A percentile compares a stretch with the other conserved stretches of the same genome.
Evolutionary conservation across 805 yeast species (phyloP).

Genomic region (Candida ficus): DNA sequence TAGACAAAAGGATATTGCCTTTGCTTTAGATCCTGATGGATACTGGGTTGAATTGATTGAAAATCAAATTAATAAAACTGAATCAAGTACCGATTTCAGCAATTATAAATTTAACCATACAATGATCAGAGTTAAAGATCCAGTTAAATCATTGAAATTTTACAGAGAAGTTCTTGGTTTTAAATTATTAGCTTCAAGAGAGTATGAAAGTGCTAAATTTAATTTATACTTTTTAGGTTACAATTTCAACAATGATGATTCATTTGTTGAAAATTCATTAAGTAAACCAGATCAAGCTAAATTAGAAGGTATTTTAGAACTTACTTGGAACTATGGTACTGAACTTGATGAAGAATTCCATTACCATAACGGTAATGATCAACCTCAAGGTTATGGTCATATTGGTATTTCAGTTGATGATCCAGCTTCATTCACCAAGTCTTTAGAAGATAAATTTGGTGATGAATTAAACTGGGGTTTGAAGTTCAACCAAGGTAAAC

Average conservation of each 20-base stretch:
- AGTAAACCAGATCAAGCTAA: slow-evolving; percentile 29
- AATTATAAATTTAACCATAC: slow-evolving; percentile 64
- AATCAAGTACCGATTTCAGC: slow-evolving; percentile 32
- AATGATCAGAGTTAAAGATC: slow-evolving; percentile 91
- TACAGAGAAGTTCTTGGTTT: slow-evolving; percentile 79
- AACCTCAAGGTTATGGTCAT: slow-evolving; percentile 84
- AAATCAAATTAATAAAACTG: slow-evolving; percentile 40
- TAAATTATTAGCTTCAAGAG: slow-evolving; percentile 56
- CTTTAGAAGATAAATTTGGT: slow-evolving; percentile 40
- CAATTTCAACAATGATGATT: slow-evolving; percentile 39
- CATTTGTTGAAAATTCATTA: slow-evolving; percentile 38
- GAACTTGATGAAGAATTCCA: slow-evolving; percentile 69
- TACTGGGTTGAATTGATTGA: slow-evolving; percentile 93
- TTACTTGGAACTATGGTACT: slow-evolving; percentile 96
- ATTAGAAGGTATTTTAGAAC: slow-evolving; percentile 73
- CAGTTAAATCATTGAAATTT: slow-evolving; percentile 66
- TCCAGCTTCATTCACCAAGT: slow-evolving; percentile 51
- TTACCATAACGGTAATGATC: slow-evolving; percentile 80
- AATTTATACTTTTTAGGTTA: slow-evolving; percentile 84
- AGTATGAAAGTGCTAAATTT: slow-evolving; percentile 67
- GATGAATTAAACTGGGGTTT: slow-evolving; percentile 54
- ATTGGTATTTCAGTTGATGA: slow-evolving; percentile 67
- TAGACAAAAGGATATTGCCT: slow-evolving; percentile 88
- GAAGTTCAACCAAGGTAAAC: slow-evolving; percentile 49
- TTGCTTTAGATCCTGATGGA: slow-evolving; percentile 92